Percentiles rank a stretch among this genome's conserved stretches.
phyloP scores from a whole-genome alignment of 495 filamentous ascomycete species.

The Hypoxylon fuscum region DNA sequence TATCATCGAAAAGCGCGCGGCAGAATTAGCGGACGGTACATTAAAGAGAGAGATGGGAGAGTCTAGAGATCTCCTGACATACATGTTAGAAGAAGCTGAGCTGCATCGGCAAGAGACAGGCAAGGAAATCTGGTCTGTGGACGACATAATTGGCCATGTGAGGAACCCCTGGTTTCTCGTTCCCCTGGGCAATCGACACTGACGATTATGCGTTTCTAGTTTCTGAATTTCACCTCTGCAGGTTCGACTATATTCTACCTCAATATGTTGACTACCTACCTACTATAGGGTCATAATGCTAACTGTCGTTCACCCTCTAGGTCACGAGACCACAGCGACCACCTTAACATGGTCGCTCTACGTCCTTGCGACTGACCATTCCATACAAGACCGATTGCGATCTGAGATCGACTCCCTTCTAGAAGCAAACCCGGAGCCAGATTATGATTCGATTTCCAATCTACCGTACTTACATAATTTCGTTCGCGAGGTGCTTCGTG shows the following conservation, averaged over 20 bases:
- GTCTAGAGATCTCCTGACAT: constrained; percentile 38
- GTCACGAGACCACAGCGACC: constrained; percentile 41
- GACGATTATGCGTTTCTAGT: constrained; percentile 3
- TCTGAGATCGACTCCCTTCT: constrained; percentile 38
- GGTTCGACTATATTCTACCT: constrained; percentile 6
- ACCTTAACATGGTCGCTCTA: constrained; percentile 39
- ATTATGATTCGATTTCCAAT: constrained; percentile 45
- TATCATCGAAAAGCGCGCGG: constrained; percentile 32
- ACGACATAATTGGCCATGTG: constrained; percentile 42
- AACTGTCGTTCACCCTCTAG: constrained; percentile 5
- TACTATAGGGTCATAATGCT: too few relatives aligned
- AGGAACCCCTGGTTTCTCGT: background rate
- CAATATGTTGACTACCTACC: too few relatives aligned
- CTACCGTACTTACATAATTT: constrained; percentile 52
- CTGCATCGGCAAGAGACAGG: constrained; percentile 27
- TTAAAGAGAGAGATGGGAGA: constrained; percentile 24
- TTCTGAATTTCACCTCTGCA: constrained; percentile 36
- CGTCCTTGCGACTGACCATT: constrained; percentile 23
- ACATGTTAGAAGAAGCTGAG: constrained; percentile 39
- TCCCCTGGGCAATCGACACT: background rate
- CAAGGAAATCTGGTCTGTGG: constrained; percentile 33
- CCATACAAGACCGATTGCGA: constrained; percentile 40
- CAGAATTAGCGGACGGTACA: constrained; percentile 35
- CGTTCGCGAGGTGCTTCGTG: constrained; percentile 49
- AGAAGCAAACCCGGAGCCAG: constrained; percentile 33